These are phyloP conservation scores for Trametes cubensis DNA, from an alignment of 768 basidiomycete species.

Conservation along the genomic window DNA sequence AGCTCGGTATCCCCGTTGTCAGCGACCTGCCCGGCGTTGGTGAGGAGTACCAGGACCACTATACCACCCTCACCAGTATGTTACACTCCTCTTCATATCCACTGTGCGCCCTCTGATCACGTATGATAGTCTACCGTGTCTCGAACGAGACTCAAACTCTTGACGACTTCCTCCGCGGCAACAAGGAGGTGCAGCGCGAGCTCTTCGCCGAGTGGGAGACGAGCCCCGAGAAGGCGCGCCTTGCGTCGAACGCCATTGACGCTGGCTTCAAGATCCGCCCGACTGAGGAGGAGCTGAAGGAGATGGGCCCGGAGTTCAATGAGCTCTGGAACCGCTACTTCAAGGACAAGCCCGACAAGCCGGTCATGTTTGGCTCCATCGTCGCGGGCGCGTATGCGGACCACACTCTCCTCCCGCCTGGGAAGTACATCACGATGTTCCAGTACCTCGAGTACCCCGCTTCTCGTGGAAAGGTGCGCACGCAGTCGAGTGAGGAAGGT, in stretches of 20 bases:
- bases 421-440: conserved; percentile 77
- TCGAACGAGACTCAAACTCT: conserved; percentile 63
- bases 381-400: conserved; percentile 73
- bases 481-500: not conserved
- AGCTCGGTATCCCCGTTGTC: conserved; percentile 61
- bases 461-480: conserved; percentile 64
- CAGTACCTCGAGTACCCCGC: conserved; percentile 78
- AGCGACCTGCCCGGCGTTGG: conserved; percentile 74
- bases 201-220: conserved; percentile 66
- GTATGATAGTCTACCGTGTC: conserved; percentile 59
- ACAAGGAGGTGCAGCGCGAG: conserved; percentile 59
- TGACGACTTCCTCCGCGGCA: conserved; percentile 73
- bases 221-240: conserved; percentile 66
- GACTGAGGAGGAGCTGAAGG: conserved; percentile 67
- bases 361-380: conserved; percentile 75
- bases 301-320: conserved; percentile 80
- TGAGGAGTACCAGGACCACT: conserved; percentile 76
- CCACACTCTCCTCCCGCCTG: conserved; percentile 68
- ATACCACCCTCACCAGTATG: conserved; percentile 66
- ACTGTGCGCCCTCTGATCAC: conserved; percentile 8
- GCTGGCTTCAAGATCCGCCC: conserved; percentile 81
- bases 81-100: not conserved
- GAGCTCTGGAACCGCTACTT: conserved; percentile 70
- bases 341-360: conserved; percentile 81
- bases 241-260: conserved; percentile 73